A percentile compares a stretch with the other conserved stretches of the same genome.
phyloP scores from a whole-genome alignment of 1,284 basidiomycete species.

The Violaceomyces palustris region DNA sequence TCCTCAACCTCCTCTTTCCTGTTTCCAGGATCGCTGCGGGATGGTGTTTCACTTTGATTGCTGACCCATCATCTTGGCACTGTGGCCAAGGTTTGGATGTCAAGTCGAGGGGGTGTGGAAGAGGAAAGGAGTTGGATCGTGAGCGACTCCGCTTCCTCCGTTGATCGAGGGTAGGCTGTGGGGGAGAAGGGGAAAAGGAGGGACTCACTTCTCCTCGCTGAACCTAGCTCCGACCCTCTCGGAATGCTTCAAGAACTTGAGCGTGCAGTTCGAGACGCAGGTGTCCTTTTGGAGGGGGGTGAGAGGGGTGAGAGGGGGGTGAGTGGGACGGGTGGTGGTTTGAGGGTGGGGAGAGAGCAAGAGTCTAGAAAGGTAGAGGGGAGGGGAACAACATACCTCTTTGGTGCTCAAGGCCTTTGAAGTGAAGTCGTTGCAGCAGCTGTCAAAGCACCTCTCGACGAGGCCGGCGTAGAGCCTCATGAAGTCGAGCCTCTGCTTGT shows the following conservation, averaged over 20 bases:
- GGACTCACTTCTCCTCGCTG: slow-evolving; percentile 49
- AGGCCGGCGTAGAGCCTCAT: slow-evolving; percentile 91
- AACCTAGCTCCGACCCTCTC: slow-evolving; percentile 89
- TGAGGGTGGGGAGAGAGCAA: no score
- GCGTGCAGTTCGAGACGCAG: slow-evolving; percentile 64
- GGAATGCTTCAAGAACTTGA: slow-evolving; percentile 96
- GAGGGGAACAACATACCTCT: slow-evolving; percentile 63
- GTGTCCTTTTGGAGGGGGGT: slow-evolving; percentile 58
- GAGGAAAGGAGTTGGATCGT: background rate
- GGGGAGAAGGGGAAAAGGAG: background rate
- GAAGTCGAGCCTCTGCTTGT: slow-evolving; percentile 91
- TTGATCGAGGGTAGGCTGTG: no score
- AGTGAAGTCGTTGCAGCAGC: slow-evolving; percentile 94
- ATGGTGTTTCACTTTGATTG: no score
- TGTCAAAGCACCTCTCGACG: slow-evolving; percentile 89
- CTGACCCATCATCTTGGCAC: slow-evolving; percentile 2
- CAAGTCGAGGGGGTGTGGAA: background rate
- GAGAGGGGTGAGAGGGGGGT: no score
- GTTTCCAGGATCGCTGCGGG: no score
- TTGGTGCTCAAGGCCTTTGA: slow-evolving; percentile 86
- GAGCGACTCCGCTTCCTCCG: no score
- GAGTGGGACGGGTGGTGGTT: no score
- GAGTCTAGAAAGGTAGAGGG: no score
- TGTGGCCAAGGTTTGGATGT: no score
- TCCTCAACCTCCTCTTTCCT: no score